phyloP scores from a whole-genome alignment of 257 asterid species.

The Penstemon barbatus region DNA sequence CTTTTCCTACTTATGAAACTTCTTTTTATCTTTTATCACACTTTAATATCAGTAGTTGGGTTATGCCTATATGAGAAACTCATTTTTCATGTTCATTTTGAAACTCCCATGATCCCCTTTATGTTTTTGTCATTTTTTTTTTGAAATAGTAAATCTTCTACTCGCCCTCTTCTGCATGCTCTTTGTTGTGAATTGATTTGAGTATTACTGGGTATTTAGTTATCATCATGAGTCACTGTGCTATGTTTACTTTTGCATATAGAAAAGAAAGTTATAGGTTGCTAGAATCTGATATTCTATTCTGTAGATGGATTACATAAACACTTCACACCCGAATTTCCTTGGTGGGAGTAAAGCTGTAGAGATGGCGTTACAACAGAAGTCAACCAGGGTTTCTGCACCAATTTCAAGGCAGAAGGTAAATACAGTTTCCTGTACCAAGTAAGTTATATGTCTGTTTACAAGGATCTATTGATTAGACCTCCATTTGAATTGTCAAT shows the following conservation, averaged over 20 bases:
- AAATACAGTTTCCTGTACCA: conserved; percentile 16
- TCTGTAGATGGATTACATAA: conserved; percentile 82
- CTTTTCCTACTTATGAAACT: too few relatives aligned
- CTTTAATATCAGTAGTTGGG: too few relatives aligned
- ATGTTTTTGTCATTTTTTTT: not conserved
- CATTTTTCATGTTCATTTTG: too few relatives aligned
- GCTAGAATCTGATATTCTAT: conserved; percentile 8
- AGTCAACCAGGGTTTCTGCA: conserved; percentile 50
- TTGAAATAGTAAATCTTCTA: not conserved
- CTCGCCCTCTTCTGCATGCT: not conserved
- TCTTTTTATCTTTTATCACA: too few relatives aligned
- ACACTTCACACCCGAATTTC: conserved; percentile 89
- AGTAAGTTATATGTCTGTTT: conserved; percentile 8
- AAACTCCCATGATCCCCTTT: not conserved
- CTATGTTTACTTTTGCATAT: conserved; percentile 4
- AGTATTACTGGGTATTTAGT: not conserved
- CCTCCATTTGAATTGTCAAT: conserved; percentile 24
- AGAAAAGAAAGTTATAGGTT: not conserved
- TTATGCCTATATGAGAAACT: too few relatives aligned
- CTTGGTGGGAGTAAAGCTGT: conserved; percentile 90
- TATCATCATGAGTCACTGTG: not conserved
- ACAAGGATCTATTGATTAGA: conserved; percentile 20
- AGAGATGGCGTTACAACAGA: conserved; percentile 69
- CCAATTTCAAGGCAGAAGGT: conserved; percentile 66
- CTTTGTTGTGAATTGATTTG: not conserved